Evolutionary conservation across 1,284 basidiomycete genomes (phyloP), one percentile per base, ranked within the genome.

Genomic region (Sporisorium iseilematis-ciliati): DNA sequence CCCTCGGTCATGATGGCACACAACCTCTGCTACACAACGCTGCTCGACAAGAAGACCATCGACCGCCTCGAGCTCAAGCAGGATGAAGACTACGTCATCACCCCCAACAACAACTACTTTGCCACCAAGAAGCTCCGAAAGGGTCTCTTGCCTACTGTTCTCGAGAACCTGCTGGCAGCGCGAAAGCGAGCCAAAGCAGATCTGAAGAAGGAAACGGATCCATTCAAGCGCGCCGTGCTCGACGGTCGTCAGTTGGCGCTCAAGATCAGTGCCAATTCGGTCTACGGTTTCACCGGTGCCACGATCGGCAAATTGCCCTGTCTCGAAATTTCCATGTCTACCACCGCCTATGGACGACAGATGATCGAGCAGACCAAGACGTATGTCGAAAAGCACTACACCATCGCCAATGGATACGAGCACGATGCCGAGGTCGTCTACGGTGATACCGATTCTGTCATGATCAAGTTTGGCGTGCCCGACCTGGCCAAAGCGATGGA

Each of bases 1-100:
- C 83, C 83, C 1, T 84, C 82, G 7, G 84, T 85, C 59, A 85
- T 85, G 83, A 84, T 84, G 83, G 83, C 82, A 18, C 83, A 85
- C 72, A 85, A 85, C 57, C 72, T 85, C 23, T 85, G 83, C 75
- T 85, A 85, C 67, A 85, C 83, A 5, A 85, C 83, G 14, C 64
- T 85, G 26, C 67, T 85, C 41, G 79, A 80, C 70, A 79, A 80
- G 70, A 72, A 78, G 50, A 84, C 79, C 14, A 83, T 84, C 65
- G 82, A 85, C 16, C 74, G 82, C 2, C 76, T 85, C 31, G 54
- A 71, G 11, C 76, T 85, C 29, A 75, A 79, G 45, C 64, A 82
- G 60, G 77, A 76, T 49, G 62, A 78, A 14, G 82, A 85, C 71
- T 85, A 84, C 45, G 80, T 83, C 21, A 53, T 79, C 35, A 85